Evolutionary conservation across 2,329 filamentous ascomycete species (phyloP).

Genomic region (Rhynchosporium secalis): DNA sequence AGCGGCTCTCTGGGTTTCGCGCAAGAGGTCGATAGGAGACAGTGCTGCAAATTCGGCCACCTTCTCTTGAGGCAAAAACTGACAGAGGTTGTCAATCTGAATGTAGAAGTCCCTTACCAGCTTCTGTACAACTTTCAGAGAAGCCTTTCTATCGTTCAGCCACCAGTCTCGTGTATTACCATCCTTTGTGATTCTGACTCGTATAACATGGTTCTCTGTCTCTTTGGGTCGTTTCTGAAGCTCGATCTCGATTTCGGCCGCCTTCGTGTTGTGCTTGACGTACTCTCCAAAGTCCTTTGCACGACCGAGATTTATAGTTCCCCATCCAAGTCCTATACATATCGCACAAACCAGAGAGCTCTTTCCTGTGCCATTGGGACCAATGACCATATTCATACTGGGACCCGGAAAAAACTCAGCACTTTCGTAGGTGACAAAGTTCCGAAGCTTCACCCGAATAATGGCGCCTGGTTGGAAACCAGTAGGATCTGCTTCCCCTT

Average conservation of each 20-base stretch:
- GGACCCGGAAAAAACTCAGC: constrained; percentile 91
- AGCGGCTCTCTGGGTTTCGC: constrained; percentile 85
- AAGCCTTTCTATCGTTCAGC: constrained; percentile 65
- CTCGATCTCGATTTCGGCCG: constrained; percentile 87
- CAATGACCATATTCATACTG: constrained; percentile 96
- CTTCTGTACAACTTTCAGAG: constrained; percentile 63
- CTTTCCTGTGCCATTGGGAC: constrained; percentile 97
- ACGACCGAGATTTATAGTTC: constrained; percentile 77
- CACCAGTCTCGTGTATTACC: constrained; percentile 80
- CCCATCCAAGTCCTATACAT: constrained; percentile 86
- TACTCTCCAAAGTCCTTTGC: constrained; percentile 85
- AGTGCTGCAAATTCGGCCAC: constrained; percentile 91
- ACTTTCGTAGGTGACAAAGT: constrained; percentile 94
- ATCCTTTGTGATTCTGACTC: constrained; percentile 75
- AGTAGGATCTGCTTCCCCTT: constrained; percentile 9
- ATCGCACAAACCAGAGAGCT: constrained; percentile 97
- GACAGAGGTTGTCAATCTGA: constrained; percentile 96
- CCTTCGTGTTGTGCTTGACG: constrained; percentile 81
- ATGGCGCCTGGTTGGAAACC: constrained; percentile 64
- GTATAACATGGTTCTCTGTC: constrained; percentile 69
- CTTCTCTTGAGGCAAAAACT: constrained; percentile 94
- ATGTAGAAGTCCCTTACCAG: constrained; percentile 76
- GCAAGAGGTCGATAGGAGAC: constrained; percentile 76
- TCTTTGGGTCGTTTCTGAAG: constrained; percentile 65
- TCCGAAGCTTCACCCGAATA: constrained; percentile 77